phyloP scores from a whole-genome alignment of 306 rosid species.

The Potentilla sterilis region DNA sequence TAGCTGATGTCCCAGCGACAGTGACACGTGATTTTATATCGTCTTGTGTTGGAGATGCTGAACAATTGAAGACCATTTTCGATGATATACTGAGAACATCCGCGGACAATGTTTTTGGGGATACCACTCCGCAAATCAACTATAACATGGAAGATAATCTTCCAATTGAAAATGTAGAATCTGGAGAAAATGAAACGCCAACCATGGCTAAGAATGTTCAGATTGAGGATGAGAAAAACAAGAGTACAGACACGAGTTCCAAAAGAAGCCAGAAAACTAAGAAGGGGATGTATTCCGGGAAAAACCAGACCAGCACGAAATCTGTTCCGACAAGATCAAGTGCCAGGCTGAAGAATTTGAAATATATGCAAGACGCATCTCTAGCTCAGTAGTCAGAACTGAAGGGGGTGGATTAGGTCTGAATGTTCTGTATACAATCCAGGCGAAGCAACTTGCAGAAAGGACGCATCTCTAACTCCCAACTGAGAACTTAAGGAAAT shows the following conservation, averaged over 20 bases:
- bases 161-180: conserved; percentile 3
- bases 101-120: not conserved
- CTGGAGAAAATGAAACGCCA: conserved; percentile 4
- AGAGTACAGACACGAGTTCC: not conserved
- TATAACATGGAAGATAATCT: not conserved
- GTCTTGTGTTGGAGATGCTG: conserved; percentile 32
- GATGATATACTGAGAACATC: conserved; percentile 21
- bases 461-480: not conserved
- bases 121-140: conserved; percentile 8
- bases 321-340: conserved; percentile 5
- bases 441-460: not conserved
- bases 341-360: not conserved
- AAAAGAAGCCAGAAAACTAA: not conserved
- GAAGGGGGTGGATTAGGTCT: not conserved
- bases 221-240: not conserved
- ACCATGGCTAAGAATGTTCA: not conserved
- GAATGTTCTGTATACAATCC: not conserved
- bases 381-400: not conserved
- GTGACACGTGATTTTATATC: conserved; percentile 26
- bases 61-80: conserved; percentile 16
- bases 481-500: not conserved
- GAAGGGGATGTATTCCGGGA: conserved; percentile 18
- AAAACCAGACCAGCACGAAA: conserved; percentile 29
- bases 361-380: not conserved
- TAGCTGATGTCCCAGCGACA: conserved; percentile 26